Percentiles rank a stretch among this genome's conserved stretches.
These are phyloP conservation scores for Arachis hypogaea DNA, from an alignment of 306 rosid species.

Conservation along the genomic window DNA sequence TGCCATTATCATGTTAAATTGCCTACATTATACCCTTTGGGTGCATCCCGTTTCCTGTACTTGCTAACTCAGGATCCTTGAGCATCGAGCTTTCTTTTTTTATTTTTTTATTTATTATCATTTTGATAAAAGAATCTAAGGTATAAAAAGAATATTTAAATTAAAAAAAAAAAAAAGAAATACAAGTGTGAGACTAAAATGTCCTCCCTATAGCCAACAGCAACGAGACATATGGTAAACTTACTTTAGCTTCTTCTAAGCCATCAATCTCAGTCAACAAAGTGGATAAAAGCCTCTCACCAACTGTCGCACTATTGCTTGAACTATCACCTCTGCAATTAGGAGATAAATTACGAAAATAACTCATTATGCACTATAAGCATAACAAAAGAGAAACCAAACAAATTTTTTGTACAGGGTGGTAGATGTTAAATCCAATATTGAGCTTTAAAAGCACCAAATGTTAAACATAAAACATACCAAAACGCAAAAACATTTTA, in stretches of 20 bases:
- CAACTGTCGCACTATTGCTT: conserved; percentile 61
- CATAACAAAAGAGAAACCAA: neutral
- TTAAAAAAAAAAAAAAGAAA: too few species aligned
- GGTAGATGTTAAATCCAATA: neutral
- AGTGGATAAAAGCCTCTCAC: conserved; percentile 93
- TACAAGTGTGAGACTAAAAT: neutral
- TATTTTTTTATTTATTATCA: neutral
- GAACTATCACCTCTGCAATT: conserved; percentile 79
- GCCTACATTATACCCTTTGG: too few species aligned
- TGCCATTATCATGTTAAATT: too few species aligned
- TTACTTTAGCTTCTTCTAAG: conserved; percentile 87
- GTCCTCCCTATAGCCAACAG: conserved; percentile 11
- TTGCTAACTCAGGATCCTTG: too few species aligned
- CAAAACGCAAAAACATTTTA: neutral
- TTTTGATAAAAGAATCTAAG: neutral
- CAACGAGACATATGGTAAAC: conserved; percentile 20
- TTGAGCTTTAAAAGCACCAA: conserved; percentile 13
- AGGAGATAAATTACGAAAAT: conserved; percentile 24
- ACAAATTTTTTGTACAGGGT: too few species aligned
- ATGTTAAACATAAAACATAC: conserved; percentile 3
- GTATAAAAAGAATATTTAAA: conserved; percentile 1
- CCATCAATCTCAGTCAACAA: conserved; percentile 97
- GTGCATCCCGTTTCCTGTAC: too few species aligned
- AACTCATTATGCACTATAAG: conserved; percentile 17
- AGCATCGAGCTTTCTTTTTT: neutral